Conservation (phyloP, 2,329 filamentous ascomycete genomes). For the Phoma sp. region DNA sequence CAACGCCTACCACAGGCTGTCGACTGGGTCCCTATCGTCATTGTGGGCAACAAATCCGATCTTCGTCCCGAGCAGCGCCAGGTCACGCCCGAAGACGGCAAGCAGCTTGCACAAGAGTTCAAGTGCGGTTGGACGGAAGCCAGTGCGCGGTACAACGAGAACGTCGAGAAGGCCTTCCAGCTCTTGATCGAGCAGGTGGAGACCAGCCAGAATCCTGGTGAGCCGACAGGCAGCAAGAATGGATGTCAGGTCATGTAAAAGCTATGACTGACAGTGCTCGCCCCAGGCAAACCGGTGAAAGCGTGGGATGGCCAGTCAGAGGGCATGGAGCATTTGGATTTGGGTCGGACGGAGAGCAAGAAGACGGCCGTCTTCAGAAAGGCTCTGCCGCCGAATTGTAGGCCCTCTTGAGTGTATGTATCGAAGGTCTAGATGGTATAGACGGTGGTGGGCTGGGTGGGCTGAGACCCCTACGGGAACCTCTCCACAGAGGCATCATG, state of each 20-base stretch:
- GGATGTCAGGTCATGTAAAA: constrained; percentile 78
- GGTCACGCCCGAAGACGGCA: constrained; percentile 83
- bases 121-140: constrained; percentile 95
- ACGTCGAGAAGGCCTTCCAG: constrained; percentile 91
- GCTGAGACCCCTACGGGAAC: background rate
- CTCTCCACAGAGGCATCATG: constrained; percentile 21
- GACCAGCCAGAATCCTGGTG: constrained; percentile 87
- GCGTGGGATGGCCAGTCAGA: background rate
- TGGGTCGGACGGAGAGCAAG: background rate
- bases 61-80: constrained; percentile 91
- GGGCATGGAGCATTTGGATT: background rate
- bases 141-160: constrained; percentile 91
- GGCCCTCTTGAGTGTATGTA: background rate
- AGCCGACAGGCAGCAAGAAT: constrained; percentile 75
- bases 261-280: constrained; percentile 25
- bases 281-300: background rate
- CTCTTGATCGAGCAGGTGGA: constrained; percentile 94
- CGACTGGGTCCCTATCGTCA: constrained; percentile 88
- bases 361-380: constrained; percentile 7
- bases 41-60: constrained; percentile 98
- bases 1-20: constrained; percentile 67
- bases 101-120: constrained; percentile 82
- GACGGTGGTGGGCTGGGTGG: constrained; percentile 12
- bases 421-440: constrained; percentile 27
- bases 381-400: background rate